Base-by-base conservation (phyloP, 441 rosid species). In the Pelargonium cotyledonis region DNA sequence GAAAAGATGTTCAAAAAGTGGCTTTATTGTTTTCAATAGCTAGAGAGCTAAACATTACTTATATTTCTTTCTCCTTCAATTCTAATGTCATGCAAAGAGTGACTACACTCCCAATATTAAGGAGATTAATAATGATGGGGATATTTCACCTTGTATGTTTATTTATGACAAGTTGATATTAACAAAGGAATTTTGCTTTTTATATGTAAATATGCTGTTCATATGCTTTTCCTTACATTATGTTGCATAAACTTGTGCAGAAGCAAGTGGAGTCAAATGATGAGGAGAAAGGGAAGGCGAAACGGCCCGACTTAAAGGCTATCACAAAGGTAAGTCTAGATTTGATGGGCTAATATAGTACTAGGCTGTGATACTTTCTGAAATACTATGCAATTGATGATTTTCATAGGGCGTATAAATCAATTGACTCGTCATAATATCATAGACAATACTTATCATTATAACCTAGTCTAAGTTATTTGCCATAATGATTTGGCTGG, bases 241-340 rank as follows among this genome's bases (percentile, higher is more conserved):
- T 38, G 46, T 38, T 65, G 65, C 38, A 15, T 46, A 49, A 51
- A 62, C 51, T 64, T 70, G 3, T 79, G 80, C 81, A 85, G 93
- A 78, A 79, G 40, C 40, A 35, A 77, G 73, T 68, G 18, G 65
- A 44, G 64, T 72, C 60, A 23, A 23, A 72, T 74, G 67, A 74
- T 65, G 83, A 55, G 12, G 80, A 67, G 10, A 83, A 80, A 81
- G 19, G 15, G 12, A 72, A 75, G 72, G 66, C 84, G 72, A 87
- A 73, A 68, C 86, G 98, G 73, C 92, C 98, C 49, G 97, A 93
- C 74, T 70, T 93, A 76, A 93, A 91, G 82, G 96, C 91, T 21
- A 31, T 87, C 66, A 55, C 90, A 19, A 79, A 83, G 93, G 98
- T 75, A 87, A 72, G 89, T 80, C 31, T 65, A 63, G 15, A 8